Evolutionary conservation across 305 asterid species (phyloP).

Genomic region (Ajuga reptans): DNA sequence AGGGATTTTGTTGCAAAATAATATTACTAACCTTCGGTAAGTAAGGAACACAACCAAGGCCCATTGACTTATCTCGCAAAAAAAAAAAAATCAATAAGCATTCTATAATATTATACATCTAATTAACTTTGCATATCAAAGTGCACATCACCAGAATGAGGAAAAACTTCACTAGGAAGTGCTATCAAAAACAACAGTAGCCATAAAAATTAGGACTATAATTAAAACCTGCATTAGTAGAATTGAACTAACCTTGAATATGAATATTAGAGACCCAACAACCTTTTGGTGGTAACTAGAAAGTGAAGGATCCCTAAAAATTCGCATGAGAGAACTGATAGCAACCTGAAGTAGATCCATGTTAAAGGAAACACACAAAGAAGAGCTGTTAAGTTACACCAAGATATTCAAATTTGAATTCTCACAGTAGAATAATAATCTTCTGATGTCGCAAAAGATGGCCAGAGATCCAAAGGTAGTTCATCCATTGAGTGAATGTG

Average conservation of each 20-base stretch:
- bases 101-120: no score
- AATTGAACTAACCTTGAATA: constrained; percentile 71
- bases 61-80: constrained; percentile 78
- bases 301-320: constrained; percentile 93
- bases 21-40: constrained; percentile 82
- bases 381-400: constrained; percentile 17
- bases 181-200: constrained; percentile 1
- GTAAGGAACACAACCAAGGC: constrained; percentile 94
- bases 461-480: constrained; percentile 94
- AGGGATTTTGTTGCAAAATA: constrained; percentile 8
- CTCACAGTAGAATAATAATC: constrained; percentile 95
- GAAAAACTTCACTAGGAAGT: constrained; percentile 7
- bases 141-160: neutral
- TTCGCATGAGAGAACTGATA: constrained; percentile 90
- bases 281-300: constrained; percentile 95
- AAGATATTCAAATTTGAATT: constrained; percentile 24
- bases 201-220: neutral
- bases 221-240: neutral
- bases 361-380: constrained; percentile 17
- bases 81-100: constrained; percentile 26
- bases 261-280: constrained; percentile 93
- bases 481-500: constrained; percentile 79
- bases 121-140: no score
- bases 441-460: constrained; percentile 94
- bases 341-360: constrained; percentile 65